Conservation (phyloP, 352 stramenopile species). For the Globisporangium orthogonon region DNA sequence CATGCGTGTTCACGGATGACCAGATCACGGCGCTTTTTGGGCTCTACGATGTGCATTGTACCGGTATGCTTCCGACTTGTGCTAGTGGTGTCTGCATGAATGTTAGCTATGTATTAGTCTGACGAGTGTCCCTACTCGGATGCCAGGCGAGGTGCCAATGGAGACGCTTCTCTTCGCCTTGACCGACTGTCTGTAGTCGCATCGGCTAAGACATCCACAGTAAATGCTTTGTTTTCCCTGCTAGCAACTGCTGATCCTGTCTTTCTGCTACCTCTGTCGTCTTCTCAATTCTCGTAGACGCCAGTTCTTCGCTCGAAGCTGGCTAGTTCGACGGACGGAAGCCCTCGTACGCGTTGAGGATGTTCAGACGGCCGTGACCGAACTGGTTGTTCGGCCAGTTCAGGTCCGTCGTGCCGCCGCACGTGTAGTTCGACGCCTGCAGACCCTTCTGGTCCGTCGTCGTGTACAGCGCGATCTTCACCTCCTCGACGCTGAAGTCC, state of each 20-base stretch:
- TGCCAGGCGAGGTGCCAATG: constrained; percentile 30
- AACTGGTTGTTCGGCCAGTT: constrained; percentile 35
- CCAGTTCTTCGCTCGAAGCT: too few species aligned
- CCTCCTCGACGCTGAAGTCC: constrained; percentile 9
- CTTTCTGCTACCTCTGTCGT: too few species aligned
- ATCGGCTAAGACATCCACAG: too few species aligned
- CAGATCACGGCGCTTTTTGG: constrained; percentile 50
- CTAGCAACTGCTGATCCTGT: too few species aligned
- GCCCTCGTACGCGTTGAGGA: constrained; percentile 16
- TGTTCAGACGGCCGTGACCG: constrained; percentile 17
- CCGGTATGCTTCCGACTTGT: constrained; percentile 16
- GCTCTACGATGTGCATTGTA: constrained; percentile 30
- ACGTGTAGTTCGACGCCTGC: constrained; percentile 12
- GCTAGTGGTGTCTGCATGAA: neutral
- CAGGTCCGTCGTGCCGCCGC: constrained; percentile 16
- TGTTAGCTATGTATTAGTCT: too few species aligned
- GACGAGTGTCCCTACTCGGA: neutral
- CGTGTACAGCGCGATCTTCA: constrained; percentile 10
- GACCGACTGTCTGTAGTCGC: constrained; percentile 10
- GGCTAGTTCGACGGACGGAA: constrained; percentile 3
- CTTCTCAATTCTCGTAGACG: too few species aligned
- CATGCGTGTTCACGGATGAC: constrained; percentile 52
- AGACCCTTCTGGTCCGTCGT: constrained; percentile 11
- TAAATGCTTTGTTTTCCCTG: too few species aligned
- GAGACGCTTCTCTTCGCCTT: constrained; percentile 24